Base-by-base conservation (phyloP, 202 grass and related monocot genomes). In the Panicum virgatum region DNA sequence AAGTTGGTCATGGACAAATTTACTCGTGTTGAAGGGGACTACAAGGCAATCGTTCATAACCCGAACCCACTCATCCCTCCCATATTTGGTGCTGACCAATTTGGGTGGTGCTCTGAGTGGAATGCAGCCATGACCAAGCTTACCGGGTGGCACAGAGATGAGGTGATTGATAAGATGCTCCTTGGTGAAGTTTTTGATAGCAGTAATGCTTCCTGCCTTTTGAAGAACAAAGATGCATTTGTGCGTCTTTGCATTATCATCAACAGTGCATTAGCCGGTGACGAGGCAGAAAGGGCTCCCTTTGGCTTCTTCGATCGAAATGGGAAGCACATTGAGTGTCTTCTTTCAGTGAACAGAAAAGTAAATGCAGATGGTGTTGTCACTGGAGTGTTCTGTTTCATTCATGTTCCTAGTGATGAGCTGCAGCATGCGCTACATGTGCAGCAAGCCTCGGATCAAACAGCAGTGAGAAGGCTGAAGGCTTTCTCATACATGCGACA, bases 71-170 rank as follows among this genome's bases (percentile, higher is more conserved):
- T 98, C 14, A 98, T 98, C 78, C 96, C 96, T 61, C 96, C 92
- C 61, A 95, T 98, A 86, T 98, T 98, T 80, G 92, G 89, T 80
- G 79, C 92, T 50, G 96, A 98, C 44, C 90, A 94, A 69, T 93
- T 95, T 67, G 96, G 92, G 39, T 98, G 92, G 96, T 98, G 96
- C 58, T 86, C 90, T 18, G 92, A 95, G 82, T 98, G 96, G 96
- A 98, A 95, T 91, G 84, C 80, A 75, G 90, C 96, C 19, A 98
- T 98, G 96, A 87, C 87, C 23, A 92, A 84, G 80, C 66, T 98
- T 78, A 90, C 92, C 72, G 96, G 96, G 74, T 98, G 89, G 90
- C 76, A 75, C 40, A 90, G 92, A 84, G 92, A 93, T 74, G 96
- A 98, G 18, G 86, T 98, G 72, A 73, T 98, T 0, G 78, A 95